Base-by-base conservation (phyloP, 164 flowering plant species). In the Berberis vulgaris region DNA sequence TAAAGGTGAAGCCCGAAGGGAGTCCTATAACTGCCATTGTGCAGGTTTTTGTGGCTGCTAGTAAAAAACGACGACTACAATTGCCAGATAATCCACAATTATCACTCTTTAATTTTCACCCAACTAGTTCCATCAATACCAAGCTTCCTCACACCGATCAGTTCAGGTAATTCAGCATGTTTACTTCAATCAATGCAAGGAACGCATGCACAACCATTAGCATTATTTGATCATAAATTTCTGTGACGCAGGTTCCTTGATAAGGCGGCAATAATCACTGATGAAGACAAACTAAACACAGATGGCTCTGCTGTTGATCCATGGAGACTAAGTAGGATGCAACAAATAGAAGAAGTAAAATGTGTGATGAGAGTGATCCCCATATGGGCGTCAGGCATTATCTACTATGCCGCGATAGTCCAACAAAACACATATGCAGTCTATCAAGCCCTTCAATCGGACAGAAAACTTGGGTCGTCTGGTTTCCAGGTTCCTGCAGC, bases 311-410 rank as follows among this genome's bases (percentile, higher is more conserved):
- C 90, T 2, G 76, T 76, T 0, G 57, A 90, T 68, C 86, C 88
- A 44, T 90, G 98, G 98, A 74, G 68, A 50, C 87, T 93, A 1
- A 74, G 87, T 80, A 75, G 74, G 5, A 62, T 86, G 69, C 94
- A 93, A 67, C 87, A 87, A 69, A 84, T 85, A 9, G 98, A 93
- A 72, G 92, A 90, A 71, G 76, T 78, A 45, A 93, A 93, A 62
- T 86, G 97, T 73, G 7, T 93, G 10, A 7, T 84, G 5, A 75
- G 92, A 68, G 79, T 90, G 38, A 61, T 90, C 1, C 97, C 98
- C 6, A 80, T 93, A 38, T 93, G 88, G 85, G 69, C 70, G 4
- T 55, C 88, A 7, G 77, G 75, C 58, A 69, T 81, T 6, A 55
- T 86, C 12, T 84, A 61, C 78, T 71, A 59, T 56, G 64, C 75